phyloP scores from a whole-genome alignment of 225 moss, liverwort and hornwort species.

The Antitrichia curtipendula region DNA sequence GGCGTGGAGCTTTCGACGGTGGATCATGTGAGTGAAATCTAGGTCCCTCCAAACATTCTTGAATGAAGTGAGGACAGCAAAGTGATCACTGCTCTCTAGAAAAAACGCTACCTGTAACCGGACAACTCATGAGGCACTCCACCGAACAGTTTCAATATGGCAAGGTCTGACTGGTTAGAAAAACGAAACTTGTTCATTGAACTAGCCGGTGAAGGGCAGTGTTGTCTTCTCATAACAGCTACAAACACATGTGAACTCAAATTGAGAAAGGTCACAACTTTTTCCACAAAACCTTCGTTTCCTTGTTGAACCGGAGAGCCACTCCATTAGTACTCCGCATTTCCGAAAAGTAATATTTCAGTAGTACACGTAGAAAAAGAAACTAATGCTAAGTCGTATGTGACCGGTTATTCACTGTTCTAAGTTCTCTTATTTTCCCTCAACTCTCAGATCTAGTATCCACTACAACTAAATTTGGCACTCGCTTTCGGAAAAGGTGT shows the following conservation, averaged over 20 bases:
- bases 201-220: not conserved
- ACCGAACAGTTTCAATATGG: not conserved
- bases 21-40: not conserved
- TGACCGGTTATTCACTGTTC: not conserved
- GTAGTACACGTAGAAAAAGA: not conserved
- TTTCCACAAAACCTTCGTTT: not conserved
- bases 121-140: not conserved
- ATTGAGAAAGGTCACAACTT: not conserved
- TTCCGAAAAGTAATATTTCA: not conserved
- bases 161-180: not conserved
- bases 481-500: not conserved
- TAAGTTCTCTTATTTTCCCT: no score
- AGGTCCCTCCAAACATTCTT: not conserved
- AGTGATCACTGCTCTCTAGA: not conserved
- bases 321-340: not conserved
- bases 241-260: not conserved
- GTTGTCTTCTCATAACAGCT: not conserved
- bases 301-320: not conserved
- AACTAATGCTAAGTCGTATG: not conserved
- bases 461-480: not conserved
- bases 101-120: not conserved
- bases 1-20: not conserved
- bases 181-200: not conserved
- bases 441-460: not conserved
- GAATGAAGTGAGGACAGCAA: not conserved